These are phyloP conservation scores for Rubia balearica DNA, from an alignment of 305 asterid genomes.

Conservation along the genomic window DNA sequence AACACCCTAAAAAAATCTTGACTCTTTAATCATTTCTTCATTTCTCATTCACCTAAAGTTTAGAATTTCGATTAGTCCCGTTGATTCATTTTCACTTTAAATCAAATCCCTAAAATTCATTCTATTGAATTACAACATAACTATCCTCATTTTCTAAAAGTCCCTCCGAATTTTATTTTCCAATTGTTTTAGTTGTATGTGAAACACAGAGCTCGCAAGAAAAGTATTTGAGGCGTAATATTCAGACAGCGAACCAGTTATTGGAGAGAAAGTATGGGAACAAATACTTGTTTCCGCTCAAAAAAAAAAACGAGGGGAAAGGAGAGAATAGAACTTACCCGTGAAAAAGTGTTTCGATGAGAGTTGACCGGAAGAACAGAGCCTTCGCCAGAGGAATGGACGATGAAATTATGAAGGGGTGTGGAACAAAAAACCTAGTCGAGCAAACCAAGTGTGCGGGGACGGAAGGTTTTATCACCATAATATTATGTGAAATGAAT, in stretches of 20 bases:
- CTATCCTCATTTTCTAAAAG: neutral
- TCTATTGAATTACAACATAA: neutral
- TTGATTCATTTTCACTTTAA: neutral
- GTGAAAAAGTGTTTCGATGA: neutral
- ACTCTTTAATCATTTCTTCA: neutral
- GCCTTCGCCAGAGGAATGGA: conserved; percentile 6
- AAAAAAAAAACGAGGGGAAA: neutral
- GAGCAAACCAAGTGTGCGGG: neutral
- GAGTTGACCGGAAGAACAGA: neutral
- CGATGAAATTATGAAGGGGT: neutral
- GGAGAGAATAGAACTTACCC: neutral
- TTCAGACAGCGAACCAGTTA: neutral
- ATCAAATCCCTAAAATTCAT: neutral
- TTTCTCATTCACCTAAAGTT: neutral
- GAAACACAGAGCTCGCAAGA: neutral
- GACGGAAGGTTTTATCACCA: conserved; percentile 6
- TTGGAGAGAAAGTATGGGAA: neutral
- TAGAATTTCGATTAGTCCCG: neutral
- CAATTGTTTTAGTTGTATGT: neutral
- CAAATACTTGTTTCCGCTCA: neutral
- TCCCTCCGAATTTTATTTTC: neutral
- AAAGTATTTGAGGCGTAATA: neutral
- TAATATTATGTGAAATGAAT: neutral
- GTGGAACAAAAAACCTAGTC: conserved; percentile 14
- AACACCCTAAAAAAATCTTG: neutral